Evolutionary conservation across 345 rosid species (phyloP), one percentile per base, ranked within the genome.

Genomic region (Acer yangbiense): DNA sequence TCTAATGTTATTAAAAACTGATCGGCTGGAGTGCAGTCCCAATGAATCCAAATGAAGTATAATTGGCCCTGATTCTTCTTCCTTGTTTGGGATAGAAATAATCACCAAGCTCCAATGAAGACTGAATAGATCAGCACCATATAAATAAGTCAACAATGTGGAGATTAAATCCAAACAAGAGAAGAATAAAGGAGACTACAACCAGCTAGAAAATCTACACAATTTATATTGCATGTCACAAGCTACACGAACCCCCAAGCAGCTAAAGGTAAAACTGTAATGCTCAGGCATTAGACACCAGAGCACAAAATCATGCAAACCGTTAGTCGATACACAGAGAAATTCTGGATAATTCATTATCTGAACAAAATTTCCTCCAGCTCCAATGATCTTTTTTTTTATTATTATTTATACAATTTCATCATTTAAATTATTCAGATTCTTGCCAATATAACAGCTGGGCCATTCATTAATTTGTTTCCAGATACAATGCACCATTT

Each of bases 91-190:
- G 77, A 91, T 85, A 78, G 95, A 92, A 69, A 96, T 90, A 72
- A 94, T 96, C 75, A 90, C 94, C 85, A 96, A 89, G 83, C 99
- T 96, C 99, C 99, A 96, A 58, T 96, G 99, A 80, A 83, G 87
- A 78, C 99, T 94, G 89, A 75, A 83, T 58, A 75, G 52, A 80
- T 21, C 54, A 80, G 76, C 75, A 78, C 48, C 72, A 65, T 11
- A 71, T 11, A 79, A 72, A 68, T n/a, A 58, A 72, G 70, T 62
- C 58, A 73, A 80, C 64, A 77, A 65, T 3, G 64, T 25, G 61
- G 50, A 57, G 71, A 54, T 71, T 70, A 23, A 57, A 68, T 65
- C 74, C 23, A 52, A 62, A 74, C 35, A 68, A 61, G 3, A 61
- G 17, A 18, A 50, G 44, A 57, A 50, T 29, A 25, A 60, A 46